phyloP scores from a whole-genome alignment of 257 asterid genomes.

The Fraxinus anomala region DNA sequence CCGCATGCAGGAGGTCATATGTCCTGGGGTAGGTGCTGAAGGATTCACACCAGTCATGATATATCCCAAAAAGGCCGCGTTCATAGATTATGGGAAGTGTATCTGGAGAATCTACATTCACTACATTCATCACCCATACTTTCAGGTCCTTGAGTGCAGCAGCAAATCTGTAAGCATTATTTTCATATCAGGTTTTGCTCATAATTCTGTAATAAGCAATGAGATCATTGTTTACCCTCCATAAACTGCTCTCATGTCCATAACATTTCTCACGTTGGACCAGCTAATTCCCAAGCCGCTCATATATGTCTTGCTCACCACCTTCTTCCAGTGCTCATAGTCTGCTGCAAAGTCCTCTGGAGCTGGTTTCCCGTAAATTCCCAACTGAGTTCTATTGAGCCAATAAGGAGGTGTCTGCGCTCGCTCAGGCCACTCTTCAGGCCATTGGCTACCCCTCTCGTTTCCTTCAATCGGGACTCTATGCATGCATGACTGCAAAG shows the following conservation, averaged over 20 bases:
- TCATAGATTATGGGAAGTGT: slow-evolving; percentile 87
- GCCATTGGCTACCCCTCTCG: slow-evolving; percentile 87
- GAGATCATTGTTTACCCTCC: slow-evolving; percentile 65
- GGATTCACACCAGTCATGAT: slow-evolving; percentile 94
- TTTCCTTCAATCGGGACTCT: slow-evolving; percentile 49
- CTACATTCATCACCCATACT: slow-evolving; percentile 90
- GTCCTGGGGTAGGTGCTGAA: slow-evolving; percentile 89
- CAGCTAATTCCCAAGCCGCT: slow-evolving; percentile 72
- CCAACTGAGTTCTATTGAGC: slow-evolving; percentile 67
- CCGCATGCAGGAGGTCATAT: slow-evolving; percentile 83
- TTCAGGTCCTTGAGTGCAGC: slow-evolving; percentile 78
- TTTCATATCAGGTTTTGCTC: slow-evolving; percentile 14
- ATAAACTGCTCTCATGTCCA: slow-evolving; percentile 94
- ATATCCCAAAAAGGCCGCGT: slow-evolving; percentile 79
- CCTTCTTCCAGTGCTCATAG: slow-evolving; percentile 65
- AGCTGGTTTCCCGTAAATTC: slow-evolving; percentile 80
- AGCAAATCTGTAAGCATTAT: slow-evolving; percentile 63
- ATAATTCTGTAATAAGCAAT: slow-evolving; percentile 11
- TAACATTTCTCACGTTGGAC: slow-evolving; percentile 71
- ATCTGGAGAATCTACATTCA: slow-evolving; percentile 72
- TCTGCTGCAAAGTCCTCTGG: slow-evolving; percentile 78
- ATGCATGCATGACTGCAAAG: slow-evolving; percentile 82
- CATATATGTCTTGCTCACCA: slow-evolving; percentile 58
- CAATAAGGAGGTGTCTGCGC: slow-evolving; percentile 68
- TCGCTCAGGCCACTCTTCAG: slow-evolving; percentile 87